A percentile compares a stretch with the other conserved stretches of the same genome.
phyloP scores from a whole-genome alignment of 1,139 yeast species.

The Zygosaccharomyces sapae region DNA sequence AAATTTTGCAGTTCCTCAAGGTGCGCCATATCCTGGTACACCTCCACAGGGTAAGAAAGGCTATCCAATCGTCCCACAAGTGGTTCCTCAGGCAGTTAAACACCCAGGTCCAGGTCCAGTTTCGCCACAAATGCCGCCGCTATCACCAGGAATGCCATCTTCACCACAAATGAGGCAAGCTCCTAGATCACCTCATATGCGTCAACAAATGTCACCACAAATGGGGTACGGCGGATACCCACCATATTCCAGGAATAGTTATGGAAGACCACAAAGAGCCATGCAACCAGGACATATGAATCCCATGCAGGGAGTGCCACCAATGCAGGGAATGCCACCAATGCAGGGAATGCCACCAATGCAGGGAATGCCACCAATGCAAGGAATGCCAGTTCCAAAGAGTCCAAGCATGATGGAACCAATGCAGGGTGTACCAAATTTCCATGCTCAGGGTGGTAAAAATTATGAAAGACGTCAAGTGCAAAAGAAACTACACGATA shows the following conservation, averaged over 20 bases:
- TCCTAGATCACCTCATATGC: conserved; percentile 3
- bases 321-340: not conserved
- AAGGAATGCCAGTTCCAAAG: not conserved
- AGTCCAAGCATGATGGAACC: not conserved
- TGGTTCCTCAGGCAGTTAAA: conserved; percentile 1
- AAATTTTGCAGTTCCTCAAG: not conserved
- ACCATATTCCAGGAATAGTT: not conserved
- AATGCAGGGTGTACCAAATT: conserved; percentile 3
- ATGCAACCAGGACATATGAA: not conserved
- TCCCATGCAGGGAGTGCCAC: not conserved
- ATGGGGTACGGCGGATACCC: conserved; percentile 1
- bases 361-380: not conserved
- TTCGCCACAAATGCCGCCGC: not conserved
- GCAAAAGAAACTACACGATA: conserved; percentile 31
- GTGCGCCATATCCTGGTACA: not conserved
- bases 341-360: not conserved
- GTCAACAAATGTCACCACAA: conserved; percentile 1
- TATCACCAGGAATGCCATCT: conserved; percentile 3
- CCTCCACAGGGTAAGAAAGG: not conserved
- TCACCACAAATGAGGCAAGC: conserved; percentile 5
- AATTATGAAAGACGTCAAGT: conserved; percentile 25
- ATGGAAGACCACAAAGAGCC: not conserved
- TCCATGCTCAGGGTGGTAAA: conserved; percentile 3
- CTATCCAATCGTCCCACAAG: not conserved
- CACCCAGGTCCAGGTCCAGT: not conserved